Evolutionary conservation across 306 rosid species (phyloP).

Genomic region (Calophaca sinica): DNA sequence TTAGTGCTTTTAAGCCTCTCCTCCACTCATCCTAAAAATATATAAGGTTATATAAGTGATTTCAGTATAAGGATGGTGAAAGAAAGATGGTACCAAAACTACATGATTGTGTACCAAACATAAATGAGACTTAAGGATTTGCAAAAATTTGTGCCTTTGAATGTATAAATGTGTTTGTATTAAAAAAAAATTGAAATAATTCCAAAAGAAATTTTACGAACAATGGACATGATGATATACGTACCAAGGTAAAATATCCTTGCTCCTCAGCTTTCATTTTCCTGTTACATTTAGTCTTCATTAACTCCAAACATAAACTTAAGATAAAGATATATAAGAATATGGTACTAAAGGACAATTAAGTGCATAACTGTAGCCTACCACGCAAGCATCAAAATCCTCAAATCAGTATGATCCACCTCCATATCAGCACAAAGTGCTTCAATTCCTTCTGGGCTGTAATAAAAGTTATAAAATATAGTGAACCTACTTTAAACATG

Average conservation of each 20-base stretch:
- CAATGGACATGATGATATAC: conserved; percentile 33
- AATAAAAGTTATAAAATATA: conserved; percentile 45
- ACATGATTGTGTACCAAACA: conserved; percentile 25
- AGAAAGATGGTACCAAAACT: conserved; percentile 22
- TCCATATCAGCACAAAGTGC: conserved; percentile 93
- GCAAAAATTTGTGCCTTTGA: neutral
- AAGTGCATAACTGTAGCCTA: conserved; percentile 51
- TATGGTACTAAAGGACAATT: conserved; percentile 34
- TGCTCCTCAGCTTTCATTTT: conserved; percentile 96
- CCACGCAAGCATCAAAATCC: conserved; percentile 99
- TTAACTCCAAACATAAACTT: conserved; percentile 51
- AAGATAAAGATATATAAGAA: conserved; percentile 34
- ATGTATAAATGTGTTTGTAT: conserved; percentile 1
- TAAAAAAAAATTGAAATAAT: conserved; percentile 14
- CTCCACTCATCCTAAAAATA: conserved; percentile 93
- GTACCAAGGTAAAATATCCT: conserved; percentile 92
- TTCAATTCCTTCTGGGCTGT: conserved; percentile 99
- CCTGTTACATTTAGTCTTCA: conserved; percentile 64
- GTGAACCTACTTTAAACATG: conserved; percentile 32
- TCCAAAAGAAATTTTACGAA: conserved; percentile 30
- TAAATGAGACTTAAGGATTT: neutral
- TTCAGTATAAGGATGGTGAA: conserved; percentile 39
- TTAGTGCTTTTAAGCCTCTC: conserved; percentile 83
- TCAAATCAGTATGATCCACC: conserved; percentile 87
- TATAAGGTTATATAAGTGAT: conserved; percentile 35